Evolutionary conservation across 176 grass and related monocot genomes (phyloP).

Genomic region (Triticum urartu): DNA sequence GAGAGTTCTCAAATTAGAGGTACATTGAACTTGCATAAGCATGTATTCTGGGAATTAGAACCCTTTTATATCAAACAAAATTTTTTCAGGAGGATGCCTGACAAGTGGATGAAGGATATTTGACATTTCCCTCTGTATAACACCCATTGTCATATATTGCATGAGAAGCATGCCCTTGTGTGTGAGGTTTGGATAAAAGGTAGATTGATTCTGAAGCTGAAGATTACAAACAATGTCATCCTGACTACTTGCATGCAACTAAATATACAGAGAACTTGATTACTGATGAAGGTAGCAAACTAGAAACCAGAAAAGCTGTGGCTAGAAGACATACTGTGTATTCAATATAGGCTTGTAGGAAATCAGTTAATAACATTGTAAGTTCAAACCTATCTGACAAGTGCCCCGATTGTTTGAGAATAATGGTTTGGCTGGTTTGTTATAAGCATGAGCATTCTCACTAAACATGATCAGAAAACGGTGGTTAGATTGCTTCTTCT

Average conservation of each 20-base stretch:
- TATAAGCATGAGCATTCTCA: background rate
- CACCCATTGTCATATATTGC: background rate
- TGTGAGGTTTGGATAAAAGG: background rate
- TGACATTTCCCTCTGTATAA: background rate
- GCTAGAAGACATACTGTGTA: background rate
- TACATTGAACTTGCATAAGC: background rate
- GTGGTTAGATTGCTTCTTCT: background rate
- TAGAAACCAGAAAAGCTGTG: background rate
- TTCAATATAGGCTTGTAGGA: background rate
- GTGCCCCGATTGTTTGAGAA: background rate
- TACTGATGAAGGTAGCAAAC: background rate
- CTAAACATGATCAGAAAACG: background rate
- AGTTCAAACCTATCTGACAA: background rate
- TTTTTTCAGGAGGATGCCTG: background rate
- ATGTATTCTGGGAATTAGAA: background rate
- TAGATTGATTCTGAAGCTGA: background rate
- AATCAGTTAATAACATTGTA: background rate
- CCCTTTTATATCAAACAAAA: background rate
- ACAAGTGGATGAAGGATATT: background rate
- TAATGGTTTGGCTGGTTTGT: background rate
- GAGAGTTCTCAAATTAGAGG: background rate
- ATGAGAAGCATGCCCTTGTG: background rate
- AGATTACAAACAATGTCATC: background rate
- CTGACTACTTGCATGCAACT: background rate
- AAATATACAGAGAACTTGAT: background rate